These are phyloP conservation scores for Corinectria fuckeliana DNA, from an alignment of 2,329 filamentous ascomycete genomes.

Conservation along the genomic window DNA sequence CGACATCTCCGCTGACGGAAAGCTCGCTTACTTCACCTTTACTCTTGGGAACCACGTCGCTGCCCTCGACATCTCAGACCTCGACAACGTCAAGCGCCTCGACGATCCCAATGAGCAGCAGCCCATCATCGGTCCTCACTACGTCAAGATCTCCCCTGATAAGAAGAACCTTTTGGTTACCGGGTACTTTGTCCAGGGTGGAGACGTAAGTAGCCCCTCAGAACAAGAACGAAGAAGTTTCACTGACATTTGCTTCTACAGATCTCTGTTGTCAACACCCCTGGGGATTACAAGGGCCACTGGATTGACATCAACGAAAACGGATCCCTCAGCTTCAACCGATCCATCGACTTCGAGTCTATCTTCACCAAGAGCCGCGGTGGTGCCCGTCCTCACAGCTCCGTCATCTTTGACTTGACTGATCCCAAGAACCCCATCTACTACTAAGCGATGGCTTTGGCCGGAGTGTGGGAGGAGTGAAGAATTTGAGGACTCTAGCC, in stretches of 20 bases:
- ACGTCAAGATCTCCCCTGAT: slow-evolving; percentile 68
- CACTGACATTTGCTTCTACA: slow-evolving; percentile 23
- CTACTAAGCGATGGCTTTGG: slow-evolving; percentile 43
- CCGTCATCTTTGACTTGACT: slow-evolving; percentile 62
- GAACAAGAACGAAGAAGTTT: fast-evolving
- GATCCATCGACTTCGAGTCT: slow-evolving; percentile 61
- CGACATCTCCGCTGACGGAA: slow-evolving; percentile 64
- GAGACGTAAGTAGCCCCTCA: slow-evolving; percentile 46
- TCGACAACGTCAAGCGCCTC: slow-evolving; percentile 65
- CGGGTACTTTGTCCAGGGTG: slow-evolving; percentile 71
- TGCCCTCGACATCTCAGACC: slow-evolving; percentile 65
- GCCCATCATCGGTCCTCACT: slow-evolving; percentile 67
- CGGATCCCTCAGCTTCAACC: slow-evolving; percentile 64
- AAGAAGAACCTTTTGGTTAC: slow-evolving; percentile 69
- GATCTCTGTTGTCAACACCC: slow-evolving; percentile 66
- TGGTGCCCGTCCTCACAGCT: slow-evolving; percentile 63
- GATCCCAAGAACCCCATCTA: slow-evolving; percentile 59
- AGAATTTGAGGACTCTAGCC: not conserved
- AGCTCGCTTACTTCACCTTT: slow-evolving; percentile 64
- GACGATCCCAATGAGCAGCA: slow-evolving; percentile 65
- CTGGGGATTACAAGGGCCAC: slow-evolving; percentile 66
- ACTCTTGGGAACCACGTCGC: slow-evolving; percentile 66
- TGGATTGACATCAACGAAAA: slow-evolving; percentile 65
- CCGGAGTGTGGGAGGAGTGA: not conserved
- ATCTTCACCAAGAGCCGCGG: slow-evolving; percentile 59